Conservation (phyloP, 1,139 yeast species). For the Protomyces pachydermus region DNA sequence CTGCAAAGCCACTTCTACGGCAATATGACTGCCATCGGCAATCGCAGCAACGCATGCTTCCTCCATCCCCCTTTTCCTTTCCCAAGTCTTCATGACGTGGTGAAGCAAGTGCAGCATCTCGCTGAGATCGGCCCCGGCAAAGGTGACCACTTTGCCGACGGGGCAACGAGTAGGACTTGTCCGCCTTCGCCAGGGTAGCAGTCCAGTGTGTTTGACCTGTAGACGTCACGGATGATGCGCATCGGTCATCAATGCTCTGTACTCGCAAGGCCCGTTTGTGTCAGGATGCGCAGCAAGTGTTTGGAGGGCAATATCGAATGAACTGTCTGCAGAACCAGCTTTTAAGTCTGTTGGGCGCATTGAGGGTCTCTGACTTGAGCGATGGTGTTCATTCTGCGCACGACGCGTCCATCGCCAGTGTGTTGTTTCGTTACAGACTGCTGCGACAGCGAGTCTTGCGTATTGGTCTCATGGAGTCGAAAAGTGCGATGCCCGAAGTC, state of each 20-base stretch:
- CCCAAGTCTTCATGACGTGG: no score
- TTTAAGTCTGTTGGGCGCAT: slow-evolving; percentile 78
- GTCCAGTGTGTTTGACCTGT: slow-evolving; percentile 2
- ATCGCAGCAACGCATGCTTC: no score
- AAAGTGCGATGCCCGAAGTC: slow-evolving; percentile 80
- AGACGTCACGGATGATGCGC: slow-evolving; percentile 53
- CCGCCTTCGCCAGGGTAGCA: neutral
- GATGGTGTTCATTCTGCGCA: slow-evolving; percentile 51
- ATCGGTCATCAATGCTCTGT: slow-evolving; percentile 77
- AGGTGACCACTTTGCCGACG: slow-evolving; percentile 51
- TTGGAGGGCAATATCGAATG: slow-evolving; percentile 74
- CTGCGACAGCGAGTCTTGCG: slow-evolving; percentile 45
- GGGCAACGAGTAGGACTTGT: slow-evolving; percentile 33
- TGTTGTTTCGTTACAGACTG: slow-evolving; percentile 40
- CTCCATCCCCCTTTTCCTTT: no score
- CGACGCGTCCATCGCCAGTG: slow-evolving; percentile 68
- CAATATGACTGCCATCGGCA: no score
- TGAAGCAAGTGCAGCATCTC: slow-evolving; percentile 43
- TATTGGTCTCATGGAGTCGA: slow-evolving; percentile 66
- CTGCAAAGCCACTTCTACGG: no score
- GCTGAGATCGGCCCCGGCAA: slow-evolving; percentile 71
- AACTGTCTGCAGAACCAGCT: slow-evolving; percentile 68
- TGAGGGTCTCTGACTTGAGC: slow-evolving; percentile 67
- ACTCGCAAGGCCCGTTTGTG: slow-evolving; percentile 42
- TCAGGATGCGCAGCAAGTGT: slow-evolving; percentile 48